Evolutionary conservation across 2,329 filamentous ascomycete genomes (phyloP).

Genomic region (Alternaria gansuensis): DNA sequence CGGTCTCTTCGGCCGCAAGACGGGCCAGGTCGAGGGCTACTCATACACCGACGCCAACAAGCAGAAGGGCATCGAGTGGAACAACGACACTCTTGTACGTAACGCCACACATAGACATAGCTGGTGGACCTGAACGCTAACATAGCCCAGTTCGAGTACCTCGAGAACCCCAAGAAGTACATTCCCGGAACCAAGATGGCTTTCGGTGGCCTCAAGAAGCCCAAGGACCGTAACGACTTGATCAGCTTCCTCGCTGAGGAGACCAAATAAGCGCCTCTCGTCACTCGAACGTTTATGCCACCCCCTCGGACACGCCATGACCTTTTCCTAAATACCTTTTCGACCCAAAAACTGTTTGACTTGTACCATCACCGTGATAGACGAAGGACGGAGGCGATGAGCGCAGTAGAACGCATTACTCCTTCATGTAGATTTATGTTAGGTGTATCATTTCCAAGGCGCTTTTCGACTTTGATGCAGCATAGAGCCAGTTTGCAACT

Average conservation of each 20-base stretch:
- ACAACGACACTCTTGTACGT: constrained; percentile 81
- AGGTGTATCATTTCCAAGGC: constrained; percentile 47
- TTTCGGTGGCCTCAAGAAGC: constrained; percentile 99
- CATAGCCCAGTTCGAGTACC: constrained; percentile 81
- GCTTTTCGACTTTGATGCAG: constrained; percentile 47
- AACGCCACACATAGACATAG: not conserved
- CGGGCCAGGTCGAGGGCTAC: constrained; percentile 89
- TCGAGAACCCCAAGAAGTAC: constrained; percentile 99
- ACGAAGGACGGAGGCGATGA: constrained; percentile 50
- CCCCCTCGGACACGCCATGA: constrained; percentile 39
- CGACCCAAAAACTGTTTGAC: constrained; percentile 35
- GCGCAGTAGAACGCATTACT: constrained; percentile 33
- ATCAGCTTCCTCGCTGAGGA: constrained; percentile 83
- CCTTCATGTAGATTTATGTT: constrained; percentile 50
- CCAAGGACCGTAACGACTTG: constrained; percentile 98
- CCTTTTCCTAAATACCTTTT: constrained; percentile 40
- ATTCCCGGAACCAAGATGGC: constrained; percentile 99
- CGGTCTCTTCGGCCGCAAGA: constrained; percentile 97
- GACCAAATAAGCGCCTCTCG: constrained; percentile 67
- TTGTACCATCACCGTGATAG: constrained; percentile 54
- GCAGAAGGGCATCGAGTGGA: constrained; percentile 90
- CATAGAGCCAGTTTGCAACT: constrained; percentile 48
- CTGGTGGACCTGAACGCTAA: constrained; percentile 21
- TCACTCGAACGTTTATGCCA: constrained; percentile 28
- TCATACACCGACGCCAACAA: constrained; percentile 99